These are phyloP conservation scores for Ganoderma meredithae DNA, from an alignment of 1,284 basidiomycete genomes.

Conservation along the genomic window DNA sequence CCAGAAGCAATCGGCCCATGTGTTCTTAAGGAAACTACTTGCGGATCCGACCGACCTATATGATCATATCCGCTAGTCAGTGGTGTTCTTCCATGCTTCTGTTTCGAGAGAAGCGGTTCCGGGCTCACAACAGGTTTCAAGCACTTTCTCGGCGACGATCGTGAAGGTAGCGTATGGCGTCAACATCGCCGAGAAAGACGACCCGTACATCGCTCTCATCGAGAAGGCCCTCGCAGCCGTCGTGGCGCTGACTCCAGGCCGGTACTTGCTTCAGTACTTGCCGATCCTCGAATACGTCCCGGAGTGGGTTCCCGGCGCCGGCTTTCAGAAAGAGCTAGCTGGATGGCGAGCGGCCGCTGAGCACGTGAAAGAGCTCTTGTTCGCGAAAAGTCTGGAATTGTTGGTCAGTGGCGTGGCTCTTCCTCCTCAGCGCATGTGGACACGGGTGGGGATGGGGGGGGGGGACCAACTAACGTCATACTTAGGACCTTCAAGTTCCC, in stretches of 20 bases:
- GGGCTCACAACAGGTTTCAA: neutral
- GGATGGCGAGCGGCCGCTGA: neutral
- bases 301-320: slow-evolving; percentile 37
- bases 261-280: slow-evolving; percentile 30
- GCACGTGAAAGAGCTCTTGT: slow-evolving; percentile 1
- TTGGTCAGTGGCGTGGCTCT: slow-evolving; percentile 4
- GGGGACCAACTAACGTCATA: neutral
- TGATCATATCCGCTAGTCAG: slow-evolving; percentile 3
- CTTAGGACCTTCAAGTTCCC: neutral
- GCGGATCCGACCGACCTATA: neutral
- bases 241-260: slow-evolving; percentile 21
- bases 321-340: slow-evolving; percentile 23
- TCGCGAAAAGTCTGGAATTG: neutral
- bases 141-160: slow-evolving; percentile 28
- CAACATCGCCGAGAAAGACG: slow-evolving; percentile 17
- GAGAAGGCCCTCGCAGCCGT: slow-evolving; percentile 24
- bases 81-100: neutral
- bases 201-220: slow-evolving; percentile 25
- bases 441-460: too few relatives aligned
- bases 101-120: too few relatives aligned
- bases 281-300: slow-evolving; percentile 34
- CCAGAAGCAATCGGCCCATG: neutral
- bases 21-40: neutral
- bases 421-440: too few relatives aligned
- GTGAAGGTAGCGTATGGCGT: slow-evolving; percentile 32